These are phyloP conservation scores for Pyrrhoderma noxium DNA, from an alignment of 1,284 basidiomycete species.

Conservation along the genomic window DNA sequence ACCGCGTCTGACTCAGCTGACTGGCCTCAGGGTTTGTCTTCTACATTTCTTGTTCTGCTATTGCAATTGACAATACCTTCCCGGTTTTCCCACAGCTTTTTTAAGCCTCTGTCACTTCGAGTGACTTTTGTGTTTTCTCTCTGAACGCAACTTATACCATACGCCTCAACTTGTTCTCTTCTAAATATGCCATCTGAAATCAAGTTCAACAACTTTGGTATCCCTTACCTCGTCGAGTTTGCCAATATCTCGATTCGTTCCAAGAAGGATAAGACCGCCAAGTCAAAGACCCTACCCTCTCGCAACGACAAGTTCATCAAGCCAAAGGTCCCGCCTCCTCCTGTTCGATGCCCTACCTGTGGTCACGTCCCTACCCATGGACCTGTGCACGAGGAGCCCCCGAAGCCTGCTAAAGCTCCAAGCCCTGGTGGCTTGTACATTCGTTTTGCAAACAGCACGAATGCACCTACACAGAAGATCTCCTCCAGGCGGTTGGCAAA, in stretches of 20 bases:
- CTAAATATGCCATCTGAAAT: constrained; percentile 17
- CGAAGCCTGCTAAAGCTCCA: constrained; percentile 9
- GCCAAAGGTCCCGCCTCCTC: constrained; percentile 10
- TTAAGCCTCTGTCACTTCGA: background rate
- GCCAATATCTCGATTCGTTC: constrained; percentile 35
- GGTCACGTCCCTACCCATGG: constrained; percentile 13
- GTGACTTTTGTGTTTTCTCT: no score
- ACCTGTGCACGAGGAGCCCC: constrained; percentile 12
- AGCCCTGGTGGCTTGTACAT: constrained; percentile 33
- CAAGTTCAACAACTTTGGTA: constrained; percentile 18
- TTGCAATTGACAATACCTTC: no score
- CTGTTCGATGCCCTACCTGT: constrained; percentile 18
- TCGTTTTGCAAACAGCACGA: constrained; percentile 26
- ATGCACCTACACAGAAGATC: constrained; percentile 12
- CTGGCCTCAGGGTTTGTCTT: no score
- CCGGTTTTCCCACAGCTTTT: background rate
- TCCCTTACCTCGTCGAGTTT: constrained; percentile 33
- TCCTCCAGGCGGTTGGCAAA: constrained; percentile 30
- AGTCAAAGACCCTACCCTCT: background rate
- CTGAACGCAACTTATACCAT: no score
- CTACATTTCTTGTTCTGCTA: no score
- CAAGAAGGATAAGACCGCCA: constrained; percentile 19
- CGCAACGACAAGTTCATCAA: constrained; percentile 12
- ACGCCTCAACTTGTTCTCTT: no score
- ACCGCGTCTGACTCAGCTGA: no score